Percentiles rank a stretch among this genome's conserved stretches.
Evolutionary conservation across 2,329 filamentous ascomycete species (phyloP).

Genomic region (Aureobasidium leucospermi): DNA sequence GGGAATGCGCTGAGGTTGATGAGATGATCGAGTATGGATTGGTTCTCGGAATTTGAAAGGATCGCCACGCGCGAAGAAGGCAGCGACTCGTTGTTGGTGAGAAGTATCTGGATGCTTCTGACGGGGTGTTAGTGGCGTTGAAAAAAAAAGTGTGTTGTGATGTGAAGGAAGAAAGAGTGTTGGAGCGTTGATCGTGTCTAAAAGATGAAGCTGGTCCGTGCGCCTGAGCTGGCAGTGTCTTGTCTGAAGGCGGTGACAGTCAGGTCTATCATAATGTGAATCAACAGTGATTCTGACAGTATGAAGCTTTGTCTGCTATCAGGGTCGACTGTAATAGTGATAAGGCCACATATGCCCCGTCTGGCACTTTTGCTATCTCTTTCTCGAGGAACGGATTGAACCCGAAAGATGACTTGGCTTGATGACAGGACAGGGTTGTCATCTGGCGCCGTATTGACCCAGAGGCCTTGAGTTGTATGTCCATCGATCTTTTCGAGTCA

Average conservation of each 20-base stretch:
- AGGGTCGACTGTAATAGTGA: no score
- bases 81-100: background rate
- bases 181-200: background rate
- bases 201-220: background rate
- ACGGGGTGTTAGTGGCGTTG: background rate
- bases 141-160: background rate
- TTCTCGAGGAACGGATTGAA: no score
- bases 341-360: no score
- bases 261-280: no score
- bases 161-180: background rate
- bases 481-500: no score
- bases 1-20: background rate
- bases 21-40: background rate
- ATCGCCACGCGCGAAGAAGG: background rate
- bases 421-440: no score
- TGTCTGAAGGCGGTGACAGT: background rate
- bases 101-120: background rate
- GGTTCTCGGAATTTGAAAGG: background rate
- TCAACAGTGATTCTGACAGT: no score
- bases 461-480: no score
- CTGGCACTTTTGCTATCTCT: no score
- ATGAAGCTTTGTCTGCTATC: no score
- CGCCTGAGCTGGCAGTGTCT: background rate
- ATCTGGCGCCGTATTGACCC: no score
- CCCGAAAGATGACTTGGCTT: no score